These are phyloP conservation scores for Yamadazyma aaseri DNA, from an alignment of 1,139 yeast genomes.

Conservation along the genomic window DNA sequence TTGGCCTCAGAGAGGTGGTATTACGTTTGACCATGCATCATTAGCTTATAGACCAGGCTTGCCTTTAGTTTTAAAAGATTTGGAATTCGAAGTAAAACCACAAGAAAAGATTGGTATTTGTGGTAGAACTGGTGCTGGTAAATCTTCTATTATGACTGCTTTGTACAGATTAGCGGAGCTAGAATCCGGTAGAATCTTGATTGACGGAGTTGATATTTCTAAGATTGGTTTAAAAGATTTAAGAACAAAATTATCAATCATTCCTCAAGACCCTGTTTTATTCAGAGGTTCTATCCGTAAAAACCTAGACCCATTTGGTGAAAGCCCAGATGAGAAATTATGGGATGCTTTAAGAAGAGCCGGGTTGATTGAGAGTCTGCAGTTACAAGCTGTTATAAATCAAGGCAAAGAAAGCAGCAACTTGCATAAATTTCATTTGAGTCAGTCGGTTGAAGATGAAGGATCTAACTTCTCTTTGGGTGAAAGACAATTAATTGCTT, in stretches of 20 bases:
- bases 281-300: slow-evolving; percentile 80
- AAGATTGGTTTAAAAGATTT: slow-evolving; percentile 72
- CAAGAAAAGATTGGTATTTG: slow-evolving; percentile 73
- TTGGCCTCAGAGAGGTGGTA: slow-evolving; percentile 49
- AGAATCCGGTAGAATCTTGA: slow-evolving; percentile 46
- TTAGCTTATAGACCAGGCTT: slow-evolving; percentile 75
- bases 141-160: slow-evolving; percentile 69
- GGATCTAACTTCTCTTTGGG: slow-evolving; percentile 42
- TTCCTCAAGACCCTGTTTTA: slow-evolving; percentile 92
- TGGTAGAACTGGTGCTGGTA: slow-evolving; percentile 85
- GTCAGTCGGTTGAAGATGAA: slow-evolving; percentile 39
- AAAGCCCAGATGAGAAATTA: slow-evolving; percentile 29
- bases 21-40: slow-evolving; percentile 56
- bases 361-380: slow-evolving; percentile 23
- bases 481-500: slow-evolving; percentile 41
- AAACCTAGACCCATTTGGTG: slow-evolving; percentile 68
- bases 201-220: slow-evolving; percentile 60
- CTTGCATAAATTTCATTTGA: slow-evolving; percentile 30
- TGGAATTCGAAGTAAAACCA: slow-evolving; percentile 47
- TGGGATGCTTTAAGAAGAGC: slow-evolving; percentile 38
- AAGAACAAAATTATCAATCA: slow-evolving; percentile 76
- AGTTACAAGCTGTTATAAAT: slow-evolving; percentile 42
- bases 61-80: slow-evolving; percentile 68
- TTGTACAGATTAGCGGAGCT: slow-evolving; percentile 63
- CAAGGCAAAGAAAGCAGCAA: slow-evolving; percentile 52